Percentiles rank a stretch among this genome's conserved stretches.
Evolutionary conservation across 2,329 filamentous ascomycete genomes (phyloP).

Genomic region (Penicillium sp.): DNA sequence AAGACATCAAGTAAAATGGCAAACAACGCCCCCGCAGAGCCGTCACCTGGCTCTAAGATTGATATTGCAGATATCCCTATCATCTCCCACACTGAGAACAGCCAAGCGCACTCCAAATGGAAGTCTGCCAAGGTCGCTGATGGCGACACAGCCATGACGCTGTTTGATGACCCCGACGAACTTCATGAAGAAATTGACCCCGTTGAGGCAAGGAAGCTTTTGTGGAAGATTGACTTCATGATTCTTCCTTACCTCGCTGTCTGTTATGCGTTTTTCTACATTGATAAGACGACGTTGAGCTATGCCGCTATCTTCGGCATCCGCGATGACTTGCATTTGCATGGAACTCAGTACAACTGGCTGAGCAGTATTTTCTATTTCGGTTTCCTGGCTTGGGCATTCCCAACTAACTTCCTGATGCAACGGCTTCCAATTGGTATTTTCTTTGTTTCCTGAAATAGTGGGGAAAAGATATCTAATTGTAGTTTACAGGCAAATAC

Average conservation of each 20-base stretch:
- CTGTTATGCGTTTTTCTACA: conserved; percentile 62
- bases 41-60: conserved; percentile 28
- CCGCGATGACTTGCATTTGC: conserved; percentile 61
- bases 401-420: conserved; percentile 61
- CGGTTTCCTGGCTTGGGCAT: conserved; percentile 60
- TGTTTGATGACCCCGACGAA: conserved; percentile 58
- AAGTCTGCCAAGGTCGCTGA: conserved; percentile 42
- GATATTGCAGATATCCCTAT: conserved; percentile 34
- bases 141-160: conserved; percentile 58
- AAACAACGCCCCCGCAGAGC: conserved; percentile 12
- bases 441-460: too few relatives aligned
- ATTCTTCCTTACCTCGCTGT: conserved; percentile 63
- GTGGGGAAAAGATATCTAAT: too few relatives aligned
- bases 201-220: conserved; percentile 54
- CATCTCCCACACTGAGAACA: conserved; percentile 38
- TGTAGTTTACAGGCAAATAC: conserved; percentile 52
- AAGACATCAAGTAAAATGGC: conserved; percentile 21
- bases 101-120: conserved; percentile 33
- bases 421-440: conserved; percentile 59
- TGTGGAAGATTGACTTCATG: conserved; percentile 65
- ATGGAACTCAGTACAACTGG: conserved; percentile 66
- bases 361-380: conserved; percentile 63
- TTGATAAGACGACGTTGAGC: conserved; percentile 61
- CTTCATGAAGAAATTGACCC: conserved; percentile 55
- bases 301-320: conserved; percentile 72